Evolutionary conservation across 495 filamentous ascomycete species (phyloP), one percentile per base, ranked within the genome.

Genomic region (Daldinia grandis): DNA sequence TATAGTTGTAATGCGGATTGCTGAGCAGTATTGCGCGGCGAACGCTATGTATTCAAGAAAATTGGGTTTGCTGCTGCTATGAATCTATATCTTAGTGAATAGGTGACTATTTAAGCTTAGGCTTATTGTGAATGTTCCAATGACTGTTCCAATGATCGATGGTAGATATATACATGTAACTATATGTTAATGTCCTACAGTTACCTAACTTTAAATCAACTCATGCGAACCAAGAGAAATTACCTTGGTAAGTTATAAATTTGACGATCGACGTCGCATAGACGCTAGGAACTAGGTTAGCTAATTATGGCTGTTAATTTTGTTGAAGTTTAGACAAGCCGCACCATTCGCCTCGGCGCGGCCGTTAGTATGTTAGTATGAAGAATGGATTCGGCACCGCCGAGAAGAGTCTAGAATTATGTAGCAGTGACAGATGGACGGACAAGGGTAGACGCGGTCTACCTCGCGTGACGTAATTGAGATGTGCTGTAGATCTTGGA

Each of bases 381-480:
- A 14, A 33, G 6, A 3, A 57, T 0, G 17, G 33, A 24, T 25
- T 55, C 64, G 64, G 64, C 33, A 33, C 49, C 14, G 44, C 58
- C 58, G 50, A 62, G 58, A 51, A 68, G 24, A 35, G 51, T 56
- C 65, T 30, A 68, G 57, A 67, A 66, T 14, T 3, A 35, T 35
- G n/a, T 33, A 55, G n/a, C 17, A 35, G 53, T 28, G 30, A 27
- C 6, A 31, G n/a, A 15, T n/a, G 30, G n/a, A n/a, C n/a, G n/a
- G n/a, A 28, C 8, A 21, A 57, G 49, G 49, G 27, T 53, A 53
- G 2, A 15, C 25, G 14, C 25, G 1, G 12, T 28, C 4, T 51
- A 51, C 4, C 14, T 51, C 3, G 25, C 49, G 2, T 51, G 49
- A 51, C 49, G 49, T 30, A 51, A 28, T 28, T 51, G 3, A 51